Percentiles rank a stretch among this genome's conserved stretches.
phyloP scores from a whole-genome alignment of 2,329 filamentous ascomycete genomes.

The Penicillium vulpinum region DNA sequence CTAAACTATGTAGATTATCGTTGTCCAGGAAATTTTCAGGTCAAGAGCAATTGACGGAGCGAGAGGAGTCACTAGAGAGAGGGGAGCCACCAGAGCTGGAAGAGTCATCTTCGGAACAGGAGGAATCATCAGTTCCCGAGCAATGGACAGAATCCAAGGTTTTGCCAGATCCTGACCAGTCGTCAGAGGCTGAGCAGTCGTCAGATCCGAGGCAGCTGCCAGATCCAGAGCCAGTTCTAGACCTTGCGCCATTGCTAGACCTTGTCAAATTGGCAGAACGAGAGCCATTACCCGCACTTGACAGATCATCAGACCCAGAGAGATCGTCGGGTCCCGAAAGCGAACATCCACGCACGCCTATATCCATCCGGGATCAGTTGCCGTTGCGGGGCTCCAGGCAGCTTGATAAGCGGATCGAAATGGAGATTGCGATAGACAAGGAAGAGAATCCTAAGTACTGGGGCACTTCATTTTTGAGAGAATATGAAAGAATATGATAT shows the following conservation, averaged over 20 bases:
- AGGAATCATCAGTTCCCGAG: background rate
- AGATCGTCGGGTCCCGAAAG: background rate
- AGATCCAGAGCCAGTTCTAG: background rate
- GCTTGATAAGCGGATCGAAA: background rate
- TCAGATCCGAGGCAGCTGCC: no score
- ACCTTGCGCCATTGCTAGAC: background rate
- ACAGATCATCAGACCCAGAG: background rate
- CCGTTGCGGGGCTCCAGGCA: background rate
- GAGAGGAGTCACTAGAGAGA: background rate
- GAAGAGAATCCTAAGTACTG: background rate
- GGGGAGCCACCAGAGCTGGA: background rate
- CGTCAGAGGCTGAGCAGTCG: background rate
- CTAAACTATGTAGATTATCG: background rate
- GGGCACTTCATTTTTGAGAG: background rate
- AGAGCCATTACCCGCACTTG: background rate
- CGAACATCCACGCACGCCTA: background rate
- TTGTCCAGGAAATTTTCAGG: no score
- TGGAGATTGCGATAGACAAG: background rate
- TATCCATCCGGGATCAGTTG: background rate
- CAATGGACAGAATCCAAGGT: background rate
- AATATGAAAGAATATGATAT: background rate
- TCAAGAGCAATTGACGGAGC: no score
- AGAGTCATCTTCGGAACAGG: no score
- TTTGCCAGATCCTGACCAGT: background rate
- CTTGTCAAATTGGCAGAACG: no score